Conservation (phyloP, 805 yeast genomes). For the Candida adriatica region DNA sequence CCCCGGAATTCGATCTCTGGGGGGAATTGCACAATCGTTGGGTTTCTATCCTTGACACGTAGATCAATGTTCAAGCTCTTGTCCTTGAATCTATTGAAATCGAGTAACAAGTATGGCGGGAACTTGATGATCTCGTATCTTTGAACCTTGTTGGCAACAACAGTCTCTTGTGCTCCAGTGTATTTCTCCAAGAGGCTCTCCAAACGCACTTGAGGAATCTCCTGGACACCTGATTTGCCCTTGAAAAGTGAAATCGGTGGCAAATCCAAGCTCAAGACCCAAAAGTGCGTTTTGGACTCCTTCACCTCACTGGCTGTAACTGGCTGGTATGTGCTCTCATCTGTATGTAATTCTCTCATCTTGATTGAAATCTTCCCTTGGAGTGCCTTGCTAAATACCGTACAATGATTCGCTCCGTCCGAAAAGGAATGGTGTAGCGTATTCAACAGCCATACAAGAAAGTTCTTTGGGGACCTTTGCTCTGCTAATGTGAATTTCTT, state of each 20-base stretch:
- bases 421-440: constrained; percentile 28
- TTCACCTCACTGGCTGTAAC: constrained; percentile 1
- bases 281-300: constrained; percentile 29
- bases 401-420: constrained; percentile 11
- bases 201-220: constrained; percentile 47
- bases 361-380: constrained; percentile 46
- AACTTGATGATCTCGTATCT: constrained; percentile 33
- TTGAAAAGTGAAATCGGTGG: constrained; percentile 54
- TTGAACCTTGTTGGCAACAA: constrained; percentile 27
- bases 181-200: constrained; percentile 37
- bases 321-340: constrained; percentile 3
- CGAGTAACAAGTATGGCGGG: constrained; percentile 52
- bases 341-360: constrained; percentile 2
- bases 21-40: constrained; percentile 59
- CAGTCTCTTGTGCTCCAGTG: constrained; percentile 27
- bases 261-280: constrained; percentile 51
- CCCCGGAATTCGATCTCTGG: constrained; percentile 25
- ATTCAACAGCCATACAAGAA: constrained; percentile 56
- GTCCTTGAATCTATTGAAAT: constrained; percentile 47
- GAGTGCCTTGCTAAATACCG: constrained; percentile 30
- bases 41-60: constrained; percentile 39
- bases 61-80: constrained; percentile 26
- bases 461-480: constrained; percentile 46
- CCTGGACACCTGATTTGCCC: constrained; percentile 36
- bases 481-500: constrained; percentile 33